Percentiles rank a stretch among this genome's conserved stretches.
Evolutionary conservation across 768 basidiomycete species (phyloP).

Genomic region (Nevesoporus exiguus): DNA sequence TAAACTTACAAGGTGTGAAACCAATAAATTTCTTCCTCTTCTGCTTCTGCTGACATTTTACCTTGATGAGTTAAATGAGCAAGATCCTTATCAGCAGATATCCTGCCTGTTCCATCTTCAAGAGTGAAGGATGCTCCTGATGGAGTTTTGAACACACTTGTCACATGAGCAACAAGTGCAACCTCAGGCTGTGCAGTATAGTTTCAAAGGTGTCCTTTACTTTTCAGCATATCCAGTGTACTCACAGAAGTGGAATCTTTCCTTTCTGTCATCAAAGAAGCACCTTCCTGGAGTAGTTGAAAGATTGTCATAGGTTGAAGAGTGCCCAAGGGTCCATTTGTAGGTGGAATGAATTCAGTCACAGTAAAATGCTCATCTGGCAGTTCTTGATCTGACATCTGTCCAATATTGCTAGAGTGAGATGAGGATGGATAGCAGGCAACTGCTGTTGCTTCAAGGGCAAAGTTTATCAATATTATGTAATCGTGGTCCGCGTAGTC

Average conservation of each 20-base stretch:
- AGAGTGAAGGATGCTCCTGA: conserved; percentile 18
- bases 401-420: background rate
- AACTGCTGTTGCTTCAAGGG: too few species aligned
- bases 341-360: conserved; percentile 1
- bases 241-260: conserved; percentile 29
- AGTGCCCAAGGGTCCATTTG: background rate
- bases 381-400: conserved; percentile 10
- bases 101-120: conserved; percentile 39
- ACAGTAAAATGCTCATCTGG: conserved; percentile 4
- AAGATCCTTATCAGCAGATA: conserved; percentile 9
- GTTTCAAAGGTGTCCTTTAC: conserved; percentile 24
- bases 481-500: background rate
- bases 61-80: background rate
- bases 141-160: conserved; percentile 15
- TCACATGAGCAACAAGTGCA: conserved; percentile 48
- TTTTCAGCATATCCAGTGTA: background rate
- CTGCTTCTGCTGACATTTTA: background rate
- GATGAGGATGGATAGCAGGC: background rate
- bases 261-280: conserved; percentile 44
- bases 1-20: conserved; percentile 11
- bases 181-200: conserved; percentile 34
- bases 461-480: background rate
- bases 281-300: conserved; percentile 48
- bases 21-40: conserved; percentile 12
- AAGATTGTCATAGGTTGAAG: conserved; percentile 52